Conservation (phyloP, 2,329 filamentous ascomycete species). For the Aureobasidium sp. region DNA sequence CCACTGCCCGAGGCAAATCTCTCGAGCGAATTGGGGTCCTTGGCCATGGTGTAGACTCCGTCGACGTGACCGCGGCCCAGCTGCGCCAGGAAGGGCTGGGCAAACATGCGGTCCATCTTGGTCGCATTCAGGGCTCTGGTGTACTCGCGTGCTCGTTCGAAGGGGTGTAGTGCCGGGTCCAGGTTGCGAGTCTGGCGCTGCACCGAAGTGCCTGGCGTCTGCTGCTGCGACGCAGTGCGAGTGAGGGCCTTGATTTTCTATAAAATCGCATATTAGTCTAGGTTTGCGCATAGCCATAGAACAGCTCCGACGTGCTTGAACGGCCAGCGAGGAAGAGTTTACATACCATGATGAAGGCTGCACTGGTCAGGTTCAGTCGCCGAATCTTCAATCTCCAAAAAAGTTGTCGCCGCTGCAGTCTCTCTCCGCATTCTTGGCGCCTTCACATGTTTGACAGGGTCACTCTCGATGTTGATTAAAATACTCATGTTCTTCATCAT, state of each 20-base stretch:
- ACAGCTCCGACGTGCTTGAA: no score
- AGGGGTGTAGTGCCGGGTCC: slow-evolving; percentile 79
- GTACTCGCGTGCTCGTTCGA: slow-evolving; percentile 83
- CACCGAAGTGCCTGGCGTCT: slow-evolving; percentile 58
- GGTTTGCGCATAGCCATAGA: background rate
- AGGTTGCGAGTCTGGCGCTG: slow-evolving; percentile 61
- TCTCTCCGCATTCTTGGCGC: slow-evolving; percentile 3
- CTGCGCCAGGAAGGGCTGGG: slow-evolving; percentile 73
- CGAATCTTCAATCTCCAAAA: slow-evolving; percentile 7
- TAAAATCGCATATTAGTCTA: background rate
- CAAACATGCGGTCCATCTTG: slow-evolving; percentile 90
- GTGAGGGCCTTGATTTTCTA: slow-evolving; percentile 59
- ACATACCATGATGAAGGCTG: slow-evolving; percentile 5
- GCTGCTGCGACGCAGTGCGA: slow-evolving; percentile 55
- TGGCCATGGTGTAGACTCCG: slow-evolving; percentile 50
- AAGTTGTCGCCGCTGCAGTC: background rate
- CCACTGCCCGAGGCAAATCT: slow-evolving; percentile 69
- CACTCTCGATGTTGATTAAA: background rate
- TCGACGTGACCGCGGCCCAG: slow-evolving; percentile 88
- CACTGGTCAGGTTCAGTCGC: background rate
- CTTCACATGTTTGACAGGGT: slow-evolving; percentile 5
- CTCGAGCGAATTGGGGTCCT: slow-evolving; percentile 40
- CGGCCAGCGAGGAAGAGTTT: background rate
- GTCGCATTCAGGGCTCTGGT: slow-evolving; percentile 72
- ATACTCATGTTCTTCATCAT: background rate